A percentile compares a stretch with the other conserved stretches of the same genome.
phyloP scores from a whole-genome alignment of 202 grass and related monocot genomes.

The Panicum hallii region DNA sequence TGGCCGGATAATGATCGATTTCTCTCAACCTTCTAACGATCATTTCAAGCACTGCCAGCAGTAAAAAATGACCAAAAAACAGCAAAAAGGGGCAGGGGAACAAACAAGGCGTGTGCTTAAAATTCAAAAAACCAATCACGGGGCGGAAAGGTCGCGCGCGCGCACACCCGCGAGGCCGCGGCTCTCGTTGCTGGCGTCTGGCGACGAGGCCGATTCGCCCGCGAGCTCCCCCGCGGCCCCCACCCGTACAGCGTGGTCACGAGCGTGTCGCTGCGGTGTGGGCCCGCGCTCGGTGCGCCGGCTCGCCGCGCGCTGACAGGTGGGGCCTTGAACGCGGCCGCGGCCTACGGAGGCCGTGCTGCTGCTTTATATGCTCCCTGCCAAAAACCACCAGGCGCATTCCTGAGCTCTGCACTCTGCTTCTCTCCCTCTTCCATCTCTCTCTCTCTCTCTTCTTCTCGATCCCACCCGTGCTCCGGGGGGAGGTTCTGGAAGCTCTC shows the following conservation, averaged over 20 bases:
- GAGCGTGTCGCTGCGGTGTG: neutral
- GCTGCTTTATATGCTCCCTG: constrained; percentile 12
- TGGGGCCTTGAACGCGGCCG: neutral
- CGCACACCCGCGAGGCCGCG: neutral
- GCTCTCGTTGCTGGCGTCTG: too few relatives aligned
- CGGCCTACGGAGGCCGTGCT: neutral
- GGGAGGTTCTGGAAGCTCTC: constrained; percentile 18
- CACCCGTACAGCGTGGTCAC: constrained; percentile 30
- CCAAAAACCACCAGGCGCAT: neutral
- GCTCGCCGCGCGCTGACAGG: neutral
- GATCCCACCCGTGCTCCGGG: constrained; percentile 10
- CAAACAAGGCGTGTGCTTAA: neutral
- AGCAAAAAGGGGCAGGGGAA: neutral
- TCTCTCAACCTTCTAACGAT: neutral
- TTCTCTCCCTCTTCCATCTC: neutral
- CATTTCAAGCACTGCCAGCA: neutral
- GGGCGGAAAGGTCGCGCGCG: neutral
- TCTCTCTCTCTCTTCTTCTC: neutral
- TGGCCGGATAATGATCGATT: too few relatives aligned
- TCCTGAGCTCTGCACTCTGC: constrained; percentile 27
- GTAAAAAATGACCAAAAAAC: constrained; percentile 34
- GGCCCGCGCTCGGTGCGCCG: neutral
- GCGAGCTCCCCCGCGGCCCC: too few relatives aligned
- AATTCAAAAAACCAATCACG: neutral
- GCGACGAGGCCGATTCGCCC: too few relatives aligned